phyloP scores from a whole-genome alignment of 495 filamentous ascomycete species.

The Neurospora sp. region DNA sequence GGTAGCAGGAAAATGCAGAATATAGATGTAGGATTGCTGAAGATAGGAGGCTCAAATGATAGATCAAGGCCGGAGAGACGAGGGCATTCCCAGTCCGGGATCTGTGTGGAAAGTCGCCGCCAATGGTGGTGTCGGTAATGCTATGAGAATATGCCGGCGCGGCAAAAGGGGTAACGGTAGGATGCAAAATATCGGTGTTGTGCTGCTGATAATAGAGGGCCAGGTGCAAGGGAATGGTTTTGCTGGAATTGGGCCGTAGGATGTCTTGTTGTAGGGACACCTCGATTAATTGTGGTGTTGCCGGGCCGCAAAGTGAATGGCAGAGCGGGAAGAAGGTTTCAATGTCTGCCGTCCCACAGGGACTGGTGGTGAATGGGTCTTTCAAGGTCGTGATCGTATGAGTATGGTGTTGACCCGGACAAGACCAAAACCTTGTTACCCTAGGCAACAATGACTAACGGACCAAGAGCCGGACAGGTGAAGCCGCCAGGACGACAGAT shows the following conservation, averaged over 20 bases:
- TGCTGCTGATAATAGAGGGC: background rate
- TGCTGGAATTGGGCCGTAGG: background rate
- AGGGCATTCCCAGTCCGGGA: background rate
- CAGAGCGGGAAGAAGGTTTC: background rate
- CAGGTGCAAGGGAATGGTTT: background rate
- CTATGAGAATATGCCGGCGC: background rate
- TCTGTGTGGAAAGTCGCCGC: background rate
- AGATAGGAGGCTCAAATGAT: background rate
- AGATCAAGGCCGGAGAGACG: background rate
- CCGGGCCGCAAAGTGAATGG: background rate
- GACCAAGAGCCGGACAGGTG: background rate
- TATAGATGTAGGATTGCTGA: background rate
- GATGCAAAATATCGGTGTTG: background rate
- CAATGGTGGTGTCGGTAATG: background rate
- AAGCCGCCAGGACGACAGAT: background rate
- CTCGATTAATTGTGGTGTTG: background rate
- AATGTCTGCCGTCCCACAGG: background rate
- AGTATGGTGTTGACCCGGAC: background rate
- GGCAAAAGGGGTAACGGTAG: background rate
- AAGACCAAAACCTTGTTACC: background rate
- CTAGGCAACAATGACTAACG: background rate
- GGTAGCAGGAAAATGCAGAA: background rate
- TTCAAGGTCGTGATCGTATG: background rate
- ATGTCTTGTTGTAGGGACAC: background rate
- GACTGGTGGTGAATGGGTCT: background rate